These are phyloP conservation scores for Ocimum tenuiflorum DNA, from an alignment of 257 asterid species.

Conservation along the genomic window DNA sequence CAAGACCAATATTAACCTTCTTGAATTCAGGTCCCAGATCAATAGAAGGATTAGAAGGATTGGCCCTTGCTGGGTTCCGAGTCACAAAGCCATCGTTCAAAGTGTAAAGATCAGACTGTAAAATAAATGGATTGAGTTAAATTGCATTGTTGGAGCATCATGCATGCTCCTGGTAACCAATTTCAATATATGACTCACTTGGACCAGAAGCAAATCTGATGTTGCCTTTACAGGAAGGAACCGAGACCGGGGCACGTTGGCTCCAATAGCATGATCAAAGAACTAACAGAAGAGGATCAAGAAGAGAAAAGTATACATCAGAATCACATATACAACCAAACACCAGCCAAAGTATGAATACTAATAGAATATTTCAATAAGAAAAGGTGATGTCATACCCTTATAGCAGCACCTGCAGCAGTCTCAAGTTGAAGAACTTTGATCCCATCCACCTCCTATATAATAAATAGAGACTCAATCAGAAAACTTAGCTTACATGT, in stretches of 20 bases:
- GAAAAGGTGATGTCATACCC: slow-evolving; percentile 37
- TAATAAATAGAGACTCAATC: neutral
- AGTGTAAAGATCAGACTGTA: slow-evolving; percentile 93
- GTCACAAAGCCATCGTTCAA: slow-evolving; percentile 71
- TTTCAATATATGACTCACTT: slow-evolving; percentile 43
- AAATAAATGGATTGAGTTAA: slow-evolving; percentile 23
- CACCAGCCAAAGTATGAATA: neutral
- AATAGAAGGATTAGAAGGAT: slow-evolving; percentile 79
- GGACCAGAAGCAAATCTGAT: slow-evolving; percentile 91
- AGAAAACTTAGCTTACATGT: neutral
- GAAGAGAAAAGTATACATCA: neutral
- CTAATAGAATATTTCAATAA: neutral
- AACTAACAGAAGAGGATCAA: slow-evolving; percentile 40
- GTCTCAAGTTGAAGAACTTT: slow-evolving; percentile 98
- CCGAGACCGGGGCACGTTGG: slow-evolving; percentile 91
- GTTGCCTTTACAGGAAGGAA: slow-evolving; percentile 97
- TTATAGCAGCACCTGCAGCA: slow-evolving; percentile 99
- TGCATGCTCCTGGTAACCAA: neutral
- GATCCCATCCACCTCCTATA: slow-evolving; percentile 89
- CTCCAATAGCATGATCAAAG: slow-evolving; percentile 87
- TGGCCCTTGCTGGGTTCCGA: slow-evolving; percentile 71
- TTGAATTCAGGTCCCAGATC: slow-evolving; percentile 97
- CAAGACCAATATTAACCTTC: slow-evolving; percentile 49
- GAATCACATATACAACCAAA: neutral
- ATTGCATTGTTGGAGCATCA: slow-evolving; percentile 3